Evolutionary conservation across 805 yeast species (phyloP).

Genomic region (Yamadazyma insecticola): DNA sequence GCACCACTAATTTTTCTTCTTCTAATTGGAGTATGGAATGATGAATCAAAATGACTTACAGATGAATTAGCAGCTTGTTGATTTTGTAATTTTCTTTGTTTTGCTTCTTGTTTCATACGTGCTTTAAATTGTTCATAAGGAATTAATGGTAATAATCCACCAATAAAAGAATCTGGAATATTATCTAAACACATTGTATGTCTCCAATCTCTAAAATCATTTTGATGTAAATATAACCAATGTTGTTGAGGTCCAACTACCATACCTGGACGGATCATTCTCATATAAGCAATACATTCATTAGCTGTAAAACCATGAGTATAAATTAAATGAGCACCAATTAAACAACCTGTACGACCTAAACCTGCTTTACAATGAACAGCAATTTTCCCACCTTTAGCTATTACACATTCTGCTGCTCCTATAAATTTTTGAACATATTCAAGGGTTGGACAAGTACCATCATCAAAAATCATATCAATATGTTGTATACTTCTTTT

Average conservation of each 20-base stretch:
- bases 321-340: conserved; percentile 94
- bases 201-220: conserved; percentile 95
- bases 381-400: conserved; percentile 87
- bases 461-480: conserved; percentile 97
- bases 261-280: conserved; percentile 98
- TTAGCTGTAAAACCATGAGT: conserved; percentile 96
- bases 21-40: conserved; percentile 72
- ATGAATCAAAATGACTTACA: conserved; percentile 32
- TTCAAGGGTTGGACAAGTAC: conserved; percentile 94
- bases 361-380: conserved; percentile 99
- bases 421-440: conserved; percentile 91
- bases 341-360: conserved; percentile 96
- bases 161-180: conserved; percentile 59
- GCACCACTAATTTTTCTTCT: conserved; percentile 64
- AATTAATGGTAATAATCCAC: conserved; percentile 61
- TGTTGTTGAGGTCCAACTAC: conserved; percentile 99
- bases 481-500: conserved; percentile 81
- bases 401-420: conserved; percentile 86
- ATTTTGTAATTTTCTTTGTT: conserved; percentile 28
- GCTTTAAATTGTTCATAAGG: conserved; percentile 57
- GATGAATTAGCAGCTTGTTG: conserved; percentile 28
- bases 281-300: conserved; percentile 94
- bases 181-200: conserved; percentile 81
- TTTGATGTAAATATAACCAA: conserved; percentile 94
- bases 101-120: conserved; percentile 44